A percentile compares a stretch with the other conserved stretches of the same genome.
These are phyloP conservation scores for Clavulina sp. DNA, from an alignment of 768 basidiomycete species.

Conservation along the genomic window DNA sequence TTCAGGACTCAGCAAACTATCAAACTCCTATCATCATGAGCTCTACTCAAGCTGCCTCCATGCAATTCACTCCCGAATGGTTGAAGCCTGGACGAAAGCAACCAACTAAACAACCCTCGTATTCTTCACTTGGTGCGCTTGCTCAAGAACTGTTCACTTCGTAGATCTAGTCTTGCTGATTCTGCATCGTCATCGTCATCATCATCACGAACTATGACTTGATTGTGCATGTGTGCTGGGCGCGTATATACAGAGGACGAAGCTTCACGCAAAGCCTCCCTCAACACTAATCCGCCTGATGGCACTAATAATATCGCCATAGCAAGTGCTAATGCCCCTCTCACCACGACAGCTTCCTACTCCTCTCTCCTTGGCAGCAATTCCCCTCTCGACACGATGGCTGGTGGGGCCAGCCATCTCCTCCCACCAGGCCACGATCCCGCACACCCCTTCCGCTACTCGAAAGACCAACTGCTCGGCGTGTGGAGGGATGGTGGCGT, in stretches of 20 bases:
- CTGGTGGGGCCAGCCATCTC: not conserved
- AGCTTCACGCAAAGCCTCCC: not conserved
- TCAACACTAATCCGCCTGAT: not conserved
- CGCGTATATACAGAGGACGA: not conserved
- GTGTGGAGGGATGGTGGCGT: slow-evolving; percentile 68
- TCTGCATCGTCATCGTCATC: not conserved
- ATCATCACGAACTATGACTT: not conserved
- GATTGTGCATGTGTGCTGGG: not conserved
- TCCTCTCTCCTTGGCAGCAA: not conserved
- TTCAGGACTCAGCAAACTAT: too few species aligned
- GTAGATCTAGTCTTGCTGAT: not conserved
- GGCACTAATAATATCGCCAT: too few species aligned
- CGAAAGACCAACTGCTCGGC: slow-evolving; percentile 67
- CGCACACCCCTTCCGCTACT: slow-evolving; percentile 63
- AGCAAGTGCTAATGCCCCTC: not conserved
- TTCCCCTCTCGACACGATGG: not conserved
- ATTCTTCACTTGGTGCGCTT: not conserved
- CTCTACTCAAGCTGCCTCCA: not conserved
- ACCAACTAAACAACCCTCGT: not conserved
- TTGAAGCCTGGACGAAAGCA: not conserved
- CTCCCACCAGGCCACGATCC: not conserved
- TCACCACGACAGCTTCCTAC: not conserved
- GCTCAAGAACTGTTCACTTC: too few species aligned
- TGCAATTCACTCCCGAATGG: slow-evolving; percentile 1
- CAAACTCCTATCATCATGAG: too few species aligned